phyloP scores from a whole-genome alignment of 352 stramenopile genomes.

The Globisporangium cylindrosporum region DNA sequence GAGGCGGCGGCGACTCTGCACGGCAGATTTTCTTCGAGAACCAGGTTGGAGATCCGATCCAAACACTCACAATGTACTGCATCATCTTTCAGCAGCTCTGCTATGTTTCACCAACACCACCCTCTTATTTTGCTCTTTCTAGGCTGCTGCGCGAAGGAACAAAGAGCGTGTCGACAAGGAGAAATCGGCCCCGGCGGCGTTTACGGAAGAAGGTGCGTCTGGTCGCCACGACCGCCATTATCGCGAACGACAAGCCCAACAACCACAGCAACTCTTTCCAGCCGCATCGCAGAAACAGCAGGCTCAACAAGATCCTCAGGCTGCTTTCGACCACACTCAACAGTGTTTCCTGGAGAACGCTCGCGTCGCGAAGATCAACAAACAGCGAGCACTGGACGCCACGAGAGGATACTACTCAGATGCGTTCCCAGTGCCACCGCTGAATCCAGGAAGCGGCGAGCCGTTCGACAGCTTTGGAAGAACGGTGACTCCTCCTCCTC shows the following conservation, averaged over 20 bases:
- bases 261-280: neutral
- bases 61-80: neutral
- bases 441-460: neutral
- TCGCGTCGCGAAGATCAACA: slow-evolving; percentile 26
- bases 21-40: slow-evolving; percentile 66
- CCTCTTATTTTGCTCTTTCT: neutral
- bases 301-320: neutral
- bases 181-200: slow-evolving; percentile 22
- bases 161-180: slow-evolving; percentile 55
- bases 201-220: slow-evolving; percentile 17
- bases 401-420: slow-evolving; percentile 1
- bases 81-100: neutral
- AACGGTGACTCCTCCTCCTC: neutral
- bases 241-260: neutral
- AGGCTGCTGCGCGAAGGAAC: slow-evolving; percentile 54
- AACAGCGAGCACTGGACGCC: slow-evolving; percentile 23
- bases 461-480: neutral
- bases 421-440: neutral
- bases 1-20: slow-evolving; percentile 11
- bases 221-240: neutral
- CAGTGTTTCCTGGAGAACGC: slow-evolving; percentile 27
- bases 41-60: slow-evolving; percentile 27
- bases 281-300: neutral
- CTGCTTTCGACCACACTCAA: slow-evolving; percentile 10
- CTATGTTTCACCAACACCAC: neutral